Base-by-base conservation (phyloP, 31 red algal genomes). In the Endocladia muricata region DNA sequence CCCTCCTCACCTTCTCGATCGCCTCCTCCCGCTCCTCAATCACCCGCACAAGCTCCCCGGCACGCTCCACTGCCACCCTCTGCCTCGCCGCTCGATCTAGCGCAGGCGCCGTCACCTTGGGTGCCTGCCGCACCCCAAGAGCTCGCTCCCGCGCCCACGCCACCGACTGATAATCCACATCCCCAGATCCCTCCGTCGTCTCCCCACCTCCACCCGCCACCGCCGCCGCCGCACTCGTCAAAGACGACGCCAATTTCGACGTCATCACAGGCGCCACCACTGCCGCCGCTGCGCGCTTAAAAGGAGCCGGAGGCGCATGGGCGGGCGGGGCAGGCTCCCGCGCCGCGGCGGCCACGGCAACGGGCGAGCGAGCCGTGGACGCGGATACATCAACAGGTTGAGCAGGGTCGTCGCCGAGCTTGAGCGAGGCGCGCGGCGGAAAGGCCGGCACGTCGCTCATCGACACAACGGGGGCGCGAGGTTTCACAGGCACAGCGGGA, bases 21-120 rank as follows among this genome's bases (percentile, higher is more conserved):
- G 65, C 41, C 29, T 37, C 15, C 41, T 81, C 43, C 28, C 81
- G 80, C 37, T 59, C 29, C 11, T 79, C 62, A 19, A 84, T 81
- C 33, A 76, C 55, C 6, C 59, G 61, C 35, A 32, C 41, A 3
- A 92, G 66, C 49, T 90, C 69, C 29, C 48, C 78, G 0, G 86
- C 86, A 28, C 86, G 77, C 60, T 90, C 86, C n/a, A 82, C 78
- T 8, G 86, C 86, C 9, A 83, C 67, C 25, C 86, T 64, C 58
- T 83, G 77, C 5, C 60, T 41, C 2, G 66, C 54, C 23, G 66
- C 2, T n/a, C 52, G 39, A 34, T 78, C 63, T 6, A 74, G 62
- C 23, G 31, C 26, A 2, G 58, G 62, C 6, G 78, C 17, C 19
- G 30, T 58, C n/a, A 82, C 57, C 37, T 80, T 76, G 11, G 76